Evolutionary conservation across 1,284 basidiomycete genomes (phyloP).

Genomic region (Xerocomus alliaceus): DNA sequence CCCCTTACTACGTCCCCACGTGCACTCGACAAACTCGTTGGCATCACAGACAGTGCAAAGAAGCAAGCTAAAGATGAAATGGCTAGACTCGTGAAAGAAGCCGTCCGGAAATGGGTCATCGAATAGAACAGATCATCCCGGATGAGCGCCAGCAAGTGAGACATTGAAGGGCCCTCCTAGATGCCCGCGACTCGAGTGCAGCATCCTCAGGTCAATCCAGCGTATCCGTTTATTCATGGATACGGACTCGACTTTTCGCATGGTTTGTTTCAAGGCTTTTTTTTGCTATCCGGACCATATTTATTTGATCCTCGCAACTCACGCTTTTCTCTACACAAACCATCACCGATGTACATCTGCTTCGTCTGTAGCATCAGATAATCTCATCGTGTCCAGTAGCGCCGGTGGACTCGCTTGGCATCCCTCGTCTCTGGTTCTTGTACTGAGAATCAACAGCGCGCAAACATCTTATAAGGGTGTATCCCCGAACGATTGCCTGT

Average conservation of each 20-base stretch:
- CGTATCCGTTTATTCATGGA: background rate
- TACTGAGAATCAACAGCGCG: too few species aligned
- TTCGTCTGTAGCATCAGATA: slow-evolving; percentile 32
- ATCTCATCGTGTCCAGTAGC: slow-evolving; percentile 15
- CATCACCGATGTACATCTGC: slow-evolving; percentile 25
- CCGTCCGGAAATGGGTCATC: slow-evolving; percentile 74
- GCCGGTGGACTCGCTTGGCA: too few species aligned
- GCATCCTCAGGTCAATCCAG: too few species aligned
- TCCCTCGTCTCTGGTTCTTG: too few species aligned
- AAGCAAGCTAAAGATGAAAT: slow-evolving; percentile 79
- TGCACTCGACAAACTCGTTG: slow-evolving; percentile 72
- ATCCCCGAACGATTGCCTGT: too few species aligned
- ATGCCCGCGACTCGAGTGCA: too few species aligned
- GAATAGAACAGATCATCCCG: slow-evolving; percentile 22
- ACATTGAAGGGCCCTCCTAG: background rate
- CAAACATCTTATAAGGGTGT: too few species aligned
- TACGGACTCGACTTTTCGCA: background rate
- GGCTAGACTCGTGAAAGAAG: slow-evolving; percentile 68
- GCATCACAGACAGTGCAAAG: slow-evolving; percentile 79
- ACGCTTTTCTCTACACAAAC: background rate
- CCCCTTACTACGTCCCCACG: slow-evolving; percentile 73
- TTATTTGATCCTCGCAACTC: slow-evolving; percentile 24
- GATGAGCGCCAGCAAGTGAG: background rate
- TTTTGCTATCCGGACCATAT: slow-evolving; percentile 14
- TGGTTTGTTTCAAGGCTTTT: background rate